These are phyloP conservation scores for Astragalus membranaceus DNA, from an alignment of 306 rosid genomes.

Conservation along the genomic window DNA sequence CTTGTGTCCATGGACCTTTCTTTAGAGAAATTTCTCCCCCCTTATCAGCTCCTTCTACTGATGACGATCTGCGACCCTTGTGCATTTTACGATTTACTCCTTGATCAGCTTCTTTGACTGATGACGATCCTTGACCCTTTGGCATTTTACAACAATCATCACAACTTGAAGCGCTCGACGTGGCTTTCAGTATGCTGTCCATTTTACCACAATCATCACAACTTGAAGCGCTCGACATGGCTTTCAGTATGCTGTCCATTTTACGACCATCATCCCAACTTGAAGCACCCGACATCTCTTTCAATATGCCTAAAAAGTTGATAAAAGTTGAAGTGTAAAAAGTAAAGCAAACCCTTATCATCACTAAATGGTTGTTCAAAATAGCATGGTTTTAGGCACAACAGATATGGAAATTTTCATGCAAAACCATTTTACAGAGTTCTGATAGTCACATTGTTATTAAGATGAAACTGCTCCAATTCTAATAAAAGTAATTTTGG, in stretches of 20 bases:
- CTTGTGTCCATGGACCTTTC: slow-evolving; percentile 87
- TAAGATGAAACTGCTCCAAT: neutral
- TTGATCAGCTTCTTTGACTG: slow-evolving; percentile 27
- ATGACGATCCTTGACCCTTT: neutral
- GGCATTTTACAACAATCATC: neutral
- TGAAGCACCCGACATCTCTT: slow-evolving; percentile 34
- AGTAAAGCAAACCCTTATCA: neutral
- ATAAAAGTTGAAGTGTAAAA: neutral
- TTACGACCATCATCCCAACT: no score
- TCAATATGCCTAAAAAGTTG: slow-evolving; percentile 16
- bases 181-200: neutral
- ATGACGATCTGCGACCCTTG: slow-evolving; percentile 27
- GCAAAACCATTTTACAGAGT: neutral
- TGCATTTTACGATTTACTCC: neutral
- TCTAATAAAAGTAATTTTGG: no score
- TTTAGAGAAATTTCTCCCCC: slow-evolving; percentile 39
- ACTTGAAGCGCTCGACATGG: slow-evolving; percentile 35
- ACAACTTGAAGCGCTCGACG: neutral
- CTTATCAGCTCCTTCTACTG: slow-evolving; percentile 29
- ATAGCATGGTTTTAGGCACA: neutral
- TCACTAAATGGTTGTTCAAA: neutral
- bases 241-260: neutral
- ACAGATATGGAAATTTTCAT: neutral
- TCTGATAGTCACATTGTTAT: neutral
- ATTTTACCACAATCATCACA: slow-evolving; percentile 33